Base-by-base conservation (phyloP, 2,329 filamentous ascomycete genomes). In the Penicillium sp. region DNA sequence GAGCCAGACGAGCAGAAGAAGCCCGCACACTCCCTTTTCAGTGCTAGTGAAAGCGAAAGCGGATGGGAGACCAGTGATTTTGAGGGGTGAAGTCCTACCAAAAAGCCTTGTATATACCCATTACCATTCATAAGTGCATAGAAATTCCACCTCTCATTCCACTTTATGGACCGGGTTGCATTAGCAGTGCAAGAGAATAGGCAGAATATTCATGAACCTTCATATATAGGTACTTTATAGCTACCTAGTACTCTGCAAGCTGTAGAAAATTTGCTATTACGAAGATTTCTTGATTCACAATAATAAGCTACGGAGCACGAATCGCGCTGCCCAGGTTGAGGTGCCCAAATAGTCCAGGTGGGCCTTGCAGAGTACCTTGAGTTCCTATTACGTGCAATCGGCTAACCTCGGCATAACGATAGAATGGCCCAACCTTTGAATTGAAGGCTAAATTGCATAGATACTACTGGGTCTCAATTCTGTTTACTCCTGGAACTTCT, bases 31-130 rank as follows among this genome's bases (percentile, higher is more conserved):
- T 71, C 70, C 25, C 62, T 64, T 44, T 76, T 70, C 68, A 70
- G 68, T 65, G 72, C 70, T 1, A 72, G 71, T 55, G 73, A 75
- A 55, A 75, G 71, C 54, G 73, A 75, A 52, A 67, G 62, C 29
- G 73, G 72, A 4, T 76, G 73, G 73, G 66, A 62, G 44, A 71
- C 66, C 2, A 71, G 68, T 56, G 69, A 67, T 29, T 45, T 31
- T 8, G 53, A 55, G 31, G 47, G 10, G 23, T 39, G 33, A 43
- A 49, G 10, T 26, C n/a, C 23, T 29, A 4, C 6, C 37, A 16
- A 9, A 47, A 14, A 37, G 39, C 14, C 21, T 48, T 54, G 44
- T 54, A 54, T 9, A 54, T 54, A 54, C 26, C 16, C 37, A 33
- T 33, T 11, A 16, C 19, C n/a, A 29, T 3, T 21, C 46, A 58